These are phyloP conservation scores for Colletotrichum scovillei DNA, from an alignment of 2,329 filamentous ascomycete genomes.

Conservation along the genomic window DNA sequence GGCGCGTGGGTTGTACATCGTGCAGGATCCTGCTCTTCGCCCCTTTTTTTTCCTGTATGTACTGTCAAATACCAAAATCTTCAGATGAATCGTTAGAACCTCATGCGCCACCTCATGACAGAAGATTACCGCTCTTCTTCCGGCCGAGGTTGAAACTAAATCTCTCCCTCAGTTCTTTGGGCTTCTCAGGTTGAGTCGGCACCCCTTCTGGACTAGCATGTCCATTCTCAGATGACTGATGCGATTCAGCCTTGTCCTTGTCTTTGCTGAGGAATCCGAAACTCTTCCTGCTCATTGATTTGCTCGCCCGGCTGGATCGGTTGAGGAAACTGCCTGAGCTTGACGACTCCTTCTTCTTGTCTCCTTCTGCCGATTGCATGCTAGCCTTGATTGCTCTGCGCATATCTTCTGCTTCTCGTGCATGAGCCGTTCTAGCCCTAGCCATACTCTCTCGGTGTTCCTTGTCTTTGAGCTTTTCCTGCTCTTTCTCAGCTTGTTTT, in stretches of 20 bases:
- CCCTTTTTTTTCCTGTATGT: constrained; percentile 26
- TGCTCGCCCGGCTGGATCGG: constrained; percentile 77
- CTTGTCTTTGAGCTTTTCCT: constrained; percentile 56
- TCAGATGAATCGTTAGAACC: neutral
- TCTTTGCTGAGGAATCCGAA: constrained; percentile 74
- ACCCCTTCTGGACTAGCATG: constrained; percentile 43
- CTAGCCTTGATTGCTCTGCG: constrained; percentile 74
- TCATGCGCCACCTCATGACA: constrained; percentile 24
- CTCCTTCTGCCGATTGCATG: constrained; percentile 67
- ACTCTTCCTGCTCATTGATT: constrained; percentile 82
- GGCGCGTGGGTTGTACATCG: constrained; percentile 1
- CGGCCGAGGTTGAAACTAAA: constrained; percentile 75
- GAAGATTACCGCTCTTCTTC: constrained; percentile 74
- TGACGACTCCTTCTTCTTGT: constrained; percentile 54
- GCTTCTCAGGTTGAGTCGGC: constrained; percentile 52
- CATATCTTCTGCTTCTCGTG: constrained; percentile 71
- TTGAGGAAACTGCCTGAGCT: constrained; percentile 65
- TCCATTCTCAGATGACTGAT: constrained; percentile 43
- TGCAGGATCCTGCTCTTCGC: constrained; percentile 14
- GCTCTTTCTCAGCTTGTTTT: constrained; percentile 58
- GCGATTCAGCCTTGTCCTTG: constrained; percentile 46
- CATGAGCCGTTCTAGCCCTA: constrained; percentile 50
- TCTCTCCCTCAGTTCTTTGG: constrained; percentile 68
- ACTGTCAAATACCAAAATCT: constrained; percentile 19
- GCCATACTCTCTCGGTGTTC: constrained; percentile 50